Evolutionary conservation across 176 grass and related monocot genomes (phyloP), one percentile per base, ranked within the genome.

Genomic region (Miscanthus lutarioriparius): DNA sequence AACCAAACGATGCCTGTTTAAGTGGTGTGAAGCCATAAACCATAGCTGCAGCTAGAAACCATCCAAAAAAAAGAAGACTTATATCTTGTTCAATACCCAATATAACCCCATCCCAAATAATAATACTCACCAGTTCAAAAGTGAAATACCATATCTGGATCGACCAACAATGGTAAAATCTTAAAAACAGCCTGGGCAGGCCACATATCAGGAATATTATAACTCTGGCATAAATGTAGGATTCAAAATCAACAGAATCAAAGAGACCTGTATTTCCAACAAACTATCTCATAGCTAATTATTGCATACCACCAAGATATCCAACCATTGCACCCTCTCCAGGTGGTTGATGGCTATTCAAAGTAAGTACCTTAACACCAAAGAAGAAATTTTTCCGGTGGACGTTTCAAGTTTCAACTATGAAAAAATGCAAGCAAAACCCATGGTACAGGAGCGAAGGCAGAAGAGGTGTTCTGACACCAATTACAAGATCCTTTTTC

Each of bases 21-120:
- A 35, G 11, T 58, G 53, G 33, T 61, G 36, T 62, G 26, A 61
- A 78, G 23, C 39, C 10, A 72, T 12, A 72, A 45, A 45, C 22
- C 22, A 43, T 43, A 72, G 20, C n/a, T 25, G 39, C 30, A 54
- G 38, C 77, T 81, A 54, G 17, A 70, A 80, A 81, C 5, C 78
- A 53, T 19, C 64, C 10, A 81, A 22, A 68, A 70, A 69, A 80
- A 53, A 20, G 33, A 38, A 38, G 20, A 16, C 22, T 27, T 4
- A 0, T 7, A 25, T 44, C 20, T 48, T 67, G 40, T 22, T 47
- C 15, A 47, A 47, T 37, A 25, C 40, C 41, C 12, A 56, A 48
- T 54, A 25, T 27, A 48, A 27, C 13, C 56, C 6, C 20, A 8
- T 35, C 64, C 25, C 10, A 47, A 35, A 16, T 10, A 12, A 81